Evolutionary conservation across 331 rosid species (phyloP), one percentile per base, ranked within the genome.

Genomic region (Saraca asoca): DNA sequence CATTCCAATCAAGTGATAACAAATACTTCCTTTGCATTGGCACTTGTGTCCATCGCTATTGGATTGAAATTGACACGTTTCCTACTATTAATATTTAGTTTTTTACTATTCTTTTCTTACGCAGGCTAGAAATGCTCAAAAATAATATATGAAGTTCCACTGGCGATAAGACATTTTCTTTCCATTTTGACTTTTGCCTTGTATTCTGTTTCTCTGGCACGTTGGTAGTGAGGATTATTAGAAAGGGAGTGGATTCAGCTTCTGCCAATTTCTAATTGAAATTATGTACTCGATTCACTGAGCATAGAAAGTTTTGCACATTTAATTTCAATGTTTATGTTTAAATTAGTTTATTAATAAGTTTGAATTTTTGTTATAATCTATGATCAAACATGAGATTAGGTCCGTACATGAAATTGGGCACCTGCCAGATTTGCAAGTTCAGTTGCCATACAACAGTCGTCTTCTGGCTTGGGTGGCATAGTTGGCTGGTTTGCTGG

Each of bases 401-500:
- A 90, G 92, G 90, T 80, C 14, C 95, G 79, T 52, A 29, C 83
- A 9, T 66, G 53, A 77, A 75, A 68, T 66, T 76, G 76, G 52
- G 78, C 69, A 50, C 76, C 79, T 17, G 78, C 58, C 48, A 81
- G 98, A 68, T 88, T 82, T 77, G 86, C 98, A 31, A 90, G 95
- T 79, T 81, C 87, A 20, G 88, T 85, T 81, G 75, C 79, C 48
- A 51, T 80, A 2, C 72, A 51, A 39, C 78, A 64, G 8, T 54
- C 95, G 16, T 78, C 95, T 51, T 77, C 90, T 55, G 50, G 79
- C 18, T 76, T 80, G 50, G 90, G 95, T 69, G 95, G 90, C 54
- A 60, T 90, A 33, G 75, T 94, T 65, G 88, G 95, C 42, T 94
- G 99, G 99, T 83, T 94, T 49, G 50, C 71, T 2, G 84, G 88